phyloP scores from a whole-genome alignment of 345 rosid species.

The Psidium guajava region DNA sequence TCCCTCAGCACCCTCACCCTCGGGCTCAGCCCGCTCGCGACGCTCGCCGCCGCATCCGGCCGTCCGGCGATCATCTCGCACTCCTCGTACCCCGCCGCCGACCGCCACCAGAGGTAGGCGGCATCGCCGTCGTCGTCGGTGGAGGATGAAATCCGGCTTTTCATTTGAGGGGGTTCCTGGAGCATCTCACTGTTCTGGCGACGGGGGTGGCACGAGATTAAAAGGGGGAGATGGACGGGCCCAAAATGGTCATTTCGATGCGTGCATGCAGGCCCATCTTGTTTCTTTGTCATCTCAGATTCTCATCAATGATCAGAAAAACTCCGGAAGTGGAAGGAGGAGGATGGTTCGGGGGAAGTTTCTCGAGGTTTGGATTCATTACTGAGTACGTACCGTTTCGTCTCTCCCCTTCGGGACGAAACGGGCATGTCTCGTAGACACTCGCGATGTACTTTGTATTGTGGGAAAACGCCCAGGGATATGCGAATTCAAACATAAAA shows the following conservation, averaged over 20 bases:
- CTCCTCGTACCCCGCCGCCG: constrained; percentile 20
- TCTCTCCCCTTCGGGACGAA: neutral
- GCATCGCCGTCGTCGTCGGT: constrained; percentile 22
- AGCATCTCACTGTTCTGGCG: neutral
- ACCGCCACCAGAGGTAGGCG: constrained; percentile 39
- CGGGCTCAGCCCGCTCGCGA: constrained; percentile 16
- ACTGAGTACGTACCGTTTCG: neutral
- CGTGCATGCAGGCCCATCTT: neutral
- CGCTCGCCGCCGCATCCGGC: neutral
- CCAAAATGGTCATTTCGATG: neutral
- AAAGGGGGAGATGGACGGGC: neutral
- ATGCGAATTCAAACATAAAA: too few species aligned
- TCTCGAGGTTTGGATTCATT: neutral
- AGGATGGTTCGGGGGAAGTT: neutral
- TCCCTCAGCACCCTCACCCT: constrained; percentile 36
- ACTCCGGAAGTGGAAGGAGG: neutral
- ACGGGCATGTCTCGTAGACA: neutral
- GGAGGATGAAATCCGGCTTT: constrained; percentile 14
- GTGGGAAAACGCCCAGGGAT: too few species aligned
- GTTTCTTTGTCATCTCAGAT: neutral
- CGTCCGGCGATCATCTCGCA: constrained; percentile 6
- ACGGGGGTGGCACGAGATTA: neutral
- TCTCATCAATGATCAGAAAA: neutral
- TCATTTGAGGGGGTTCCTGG: constrained; percentile 12
- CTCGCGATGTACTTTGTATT: neutral